phyloP scores from a whole-genome alignment of 345 rosid genomes.

The Passiflora organensis region DNA sequence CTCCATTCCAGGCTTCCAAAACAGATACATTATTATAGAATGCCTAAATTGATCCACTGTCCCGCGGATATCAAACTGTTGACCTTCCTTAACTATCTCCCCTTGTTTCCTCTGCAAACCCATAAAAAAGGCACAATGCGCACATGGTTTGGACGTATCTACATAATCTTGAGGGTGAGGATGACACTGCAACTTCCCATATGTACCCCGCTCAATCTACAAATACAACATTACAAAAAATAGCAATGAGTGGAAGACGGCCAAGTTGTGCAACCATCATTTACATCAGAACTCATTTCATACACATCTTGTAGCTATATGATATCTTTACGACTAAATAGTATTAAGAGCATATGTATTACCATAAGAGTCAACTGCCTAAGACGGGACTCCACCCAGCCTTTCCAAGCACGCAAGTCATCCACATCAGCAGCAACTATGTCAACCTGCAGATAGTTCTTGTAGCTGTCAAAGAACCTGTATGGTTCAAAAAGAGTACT shows the following conservation, averaged over 20 bases:
- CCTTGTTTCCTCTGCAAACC: conserved; percentile 68
- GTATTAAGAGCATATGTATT: conserved; percentile 18
- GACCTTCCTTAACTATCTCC: conserved; percentile 51
- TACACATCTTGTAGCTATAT: background rate
- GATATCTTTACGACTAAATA: background rate
- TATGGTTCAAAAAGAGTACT: conserved; percentile 53
- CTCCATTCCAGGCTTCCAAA: conserved; percentile 71
- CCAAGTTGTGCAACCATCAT: background rate
- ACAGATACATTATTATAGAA: conserved; percentile 45
- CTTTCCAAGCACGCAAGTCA: conserved; percentile 66
- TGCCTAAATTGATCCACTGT: conserved; percentile 52
- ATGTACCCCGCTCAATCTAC: conserved; percentile 67
- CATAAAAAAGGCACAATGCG: conserved; percentile 56
- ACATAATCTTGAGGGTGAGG: conserved; percentile 53
- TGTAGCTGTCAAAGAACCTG: conserved; percentile 62
- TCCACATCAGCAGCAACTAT: conserved; percentile 51
- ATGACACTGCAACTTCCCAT: conserved; percentile 67
- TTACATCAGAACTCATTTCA: no score
- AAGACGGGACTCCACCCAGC: conserved; percentile 73
- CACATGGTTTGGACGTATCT: conserved; percentile 41
- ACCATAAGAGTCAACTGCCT: conserved; percentile 67
- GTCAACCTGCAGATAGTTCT: conserved; percentile 63
- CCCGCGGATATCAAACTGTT: conserved; percentile 69
- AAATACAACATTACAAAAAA: conserved; percentile 1
- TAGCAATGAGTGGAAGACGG: background rate